Conservation (phyloP, 176 grass and related monocot genomes). For the Carex littledalei region DNA sequence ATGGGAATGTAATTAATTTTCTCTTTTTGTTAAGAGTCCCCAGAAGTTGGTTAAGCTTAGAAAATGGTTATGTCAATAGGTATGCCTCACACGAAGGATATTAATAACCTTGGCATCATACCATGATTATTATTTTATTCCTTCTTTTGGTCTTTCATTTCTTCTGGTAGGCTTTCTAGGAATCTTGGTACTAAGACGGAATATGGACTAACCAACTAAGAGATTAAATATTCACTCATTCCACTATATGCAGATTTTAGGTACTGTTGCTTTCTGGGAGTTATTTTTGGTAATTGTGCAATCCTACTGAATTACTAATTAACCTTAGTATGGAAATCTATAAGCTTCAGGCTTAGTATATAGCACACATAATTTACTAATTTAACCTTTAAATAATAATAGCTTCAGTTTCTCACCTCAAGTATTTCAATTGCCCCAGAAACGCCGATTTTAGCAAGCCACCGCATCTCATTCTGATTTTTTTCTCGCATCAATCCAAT, state of each 20-base stretch:
- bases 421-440: slow-evolving; percentile 52
- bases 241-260: no score
- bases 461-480: slow-evolving; percentile 36
- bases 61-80: background rate
- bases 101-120: background rate
- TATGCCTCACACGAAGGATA: background rate
- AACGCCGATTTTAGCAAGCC: slow-evolving; percentile 50
- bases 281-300: background rate
- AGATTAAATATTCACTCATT: background rate
- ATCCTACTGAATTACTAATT: background rate
- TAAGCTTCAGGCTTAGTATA: background rate
- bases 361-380: background rate
- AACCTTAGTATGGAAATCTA: background rate
- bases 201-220: background rate
- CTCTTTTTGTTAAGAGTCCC: background rate
- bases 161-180: background rate
- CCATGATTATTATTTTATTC: slow-evolving; percentile 6
- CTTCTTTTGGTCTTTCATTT: background rate
- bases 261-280: background rate
- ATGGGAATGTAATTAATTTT: background rate
- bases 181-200: background rate
- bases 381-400: background rate
- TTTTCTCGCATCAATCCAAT: slow-evolving; percentile 70
- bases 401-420: slow-evolving; percentile 47
- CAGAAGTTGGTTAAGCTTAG: background rate